Conservation (phyloP, 306 rosid species). For the Sophora flavescens region DNA sequence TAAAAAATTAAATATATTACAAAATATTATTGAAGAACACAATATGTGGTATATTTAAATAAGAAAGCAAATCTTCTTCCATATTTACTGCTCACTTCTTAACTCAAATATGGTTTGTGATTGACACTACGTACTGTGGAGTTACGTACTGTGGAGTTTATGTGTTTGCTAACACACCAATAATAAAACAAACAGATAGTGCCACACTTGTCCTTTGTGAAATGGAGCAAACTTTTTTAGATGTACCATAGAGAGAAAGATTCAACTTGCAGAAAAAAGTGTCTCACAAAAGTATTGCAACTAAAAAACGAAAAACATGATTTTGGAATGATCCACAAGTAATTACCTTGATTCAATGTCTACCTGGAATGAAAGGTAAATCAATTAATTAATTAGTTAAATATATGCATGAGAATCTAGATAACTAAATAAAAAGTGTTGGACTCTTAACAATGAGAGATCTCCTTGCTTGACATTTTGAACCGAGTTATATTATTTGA, state of each 20-base stretch:
- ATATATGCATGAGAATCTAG: slow-evolving; percentile 8
- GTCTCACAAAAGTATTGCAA: slow-evolving; percentile 20
- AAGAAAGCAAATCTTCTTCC: no score
- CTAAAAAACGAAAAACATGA: slow-evolving; percentile 43
- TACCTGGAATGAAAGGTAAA: not conserved
- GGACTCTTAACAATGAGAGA: slow-evolving; percentile 46
- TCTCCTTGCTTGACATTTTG: slow-evolving; percentile 43
- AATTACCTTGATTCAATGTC: slow-evolving; percentile 37
- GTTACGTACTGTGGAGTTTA: slow-evolving; percentile 1
- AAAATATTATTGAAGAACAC: no score
- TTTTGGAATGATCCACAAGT: slow-evolving; percentile 49
- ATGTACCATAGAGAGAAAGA: slow-evolving; percentile 40
- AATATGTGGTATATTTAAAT: no score
- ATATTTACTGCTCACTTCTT: slow-evolving; percentile 14
- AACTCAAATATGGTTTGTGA: not conserved
- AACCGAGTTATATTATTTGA: no score
- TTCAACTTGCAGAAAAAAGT: slow-evolving; percentile 42
- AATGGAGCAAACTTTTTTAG: slow-evolving; percentile 33
- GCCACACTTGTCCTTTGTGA: slow-evolving; percentile 43
- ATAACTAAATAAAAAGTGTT: slow-evolving; percentile 32
- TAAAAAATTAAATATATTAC: no score
- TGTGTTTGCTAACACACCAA: slow-evolving; percentile 28
- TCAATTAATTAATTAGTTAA: slow-evolving; percentile 7
- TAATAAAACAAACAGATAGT: slow-evolving; percentile 38
- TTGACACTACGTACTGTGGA: not conserved